These are phyloP conservation scores for Fusarium sp. DNA, from an alignment of 2,329 filamentous ascomycete species.

Conservation along the genomic window DNA sequence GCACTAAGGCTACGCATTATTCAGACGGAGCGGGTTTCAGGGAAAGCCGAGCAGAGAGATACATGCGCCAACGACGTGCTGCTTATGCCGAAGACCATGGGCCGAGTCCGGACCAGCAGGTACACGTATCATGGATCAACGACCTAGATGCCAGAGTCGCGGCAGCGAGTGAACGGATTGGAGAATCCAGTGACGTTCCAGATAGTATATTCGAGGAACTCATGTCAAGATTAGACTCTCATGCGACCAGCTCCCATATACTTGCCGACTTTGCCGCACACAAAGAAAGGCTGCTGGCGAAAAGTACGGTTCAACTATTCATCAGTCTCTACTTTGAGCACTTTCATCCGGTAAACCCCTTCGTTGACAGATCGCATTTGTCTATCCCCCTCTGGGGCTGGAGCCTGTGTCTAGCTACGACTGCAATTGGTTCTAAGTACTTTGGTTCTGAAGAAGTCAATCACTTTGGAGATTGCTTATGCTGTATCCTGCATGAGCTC, in stretches of 20 bases:
- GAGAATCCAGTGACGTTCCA: accelerated
- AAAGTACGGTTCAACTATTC: neutral
- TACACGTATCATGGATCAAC: neutral
- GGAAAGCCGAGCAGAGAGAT: neutral
- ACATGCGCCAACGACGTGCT: neutral
- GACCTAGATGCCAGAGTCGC: neutral
- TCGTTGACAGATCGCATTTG: neutral
- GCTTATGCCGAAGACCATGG: neutral
- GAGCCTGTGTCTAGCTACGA: neutral
- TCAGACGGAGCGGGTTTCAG: neutral
- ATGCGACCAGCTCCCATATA: neutral
- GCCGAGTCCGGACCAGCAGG: neutral
- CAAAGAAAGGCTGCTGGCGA: neutral
- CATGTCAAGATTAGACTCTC: neutral
- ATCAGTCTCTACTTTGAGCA: neutral
- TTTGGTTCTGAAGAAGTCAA: neutral
- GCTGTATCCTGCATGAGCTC: neutral
- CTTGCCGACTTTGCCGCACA: neutral
- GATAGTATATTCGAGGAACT: neutral
- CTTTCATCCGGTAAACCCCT: neutral
- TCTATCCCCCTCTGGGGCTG: neutral
- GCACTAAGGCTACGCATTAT: neutral
- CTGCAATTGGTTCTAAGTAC: neutral
- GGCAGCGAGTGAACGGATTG: neutral
- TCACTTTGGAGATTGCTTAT: neutral